phyloP scores from a whole-genome alignment of 495 filamentous ascomycete genomes.

The Lasiosphaeria miniovina region DNA sequence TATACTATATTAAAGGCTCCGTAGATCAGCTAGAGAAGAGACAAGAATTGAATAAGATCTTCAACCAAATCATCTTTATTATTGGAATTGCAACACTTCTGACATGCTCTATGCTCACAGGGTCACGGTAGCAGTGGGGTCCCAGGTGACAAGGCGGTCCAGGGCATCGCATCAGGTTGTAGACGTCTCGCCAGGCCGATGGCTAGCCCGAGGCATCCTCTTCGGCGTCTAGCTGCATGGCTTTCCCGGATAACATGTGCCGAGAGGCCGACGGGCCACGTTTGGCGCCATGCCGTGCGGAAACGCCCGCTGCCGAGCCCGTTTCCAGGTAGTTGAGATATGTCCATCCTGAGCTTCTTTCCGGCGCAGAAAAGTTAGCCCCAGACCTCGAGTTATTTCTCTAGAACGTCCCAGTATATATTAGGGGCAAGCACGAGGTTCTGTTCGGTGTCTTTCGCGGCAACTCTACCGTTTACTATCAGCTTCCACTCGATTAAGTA shows the following conservation, averaged over 20 bases:
- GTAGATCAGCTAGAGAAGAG: no score
- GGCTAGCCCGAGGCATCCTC: conserved; percentile 22
- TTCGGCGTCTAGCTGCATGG: conserved; percentile 26
- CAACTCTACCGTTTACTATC: conserved; percentile 20
- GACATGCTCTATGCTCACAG: conserved; percentile 30
- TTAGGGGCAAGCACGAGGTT: conserved; percentile 24
- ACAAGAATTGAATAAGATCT: no score
- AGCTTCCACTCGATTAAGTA: conserved; percentile 35
- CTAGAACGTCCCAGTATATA: conserved; percentile 16
- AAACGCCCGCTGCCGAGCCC: background rate
- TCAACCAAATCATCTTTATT: no score
- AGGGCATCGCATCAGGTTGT: conserved; percentile 29
- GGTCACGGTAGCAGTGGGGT: conserved; percentile 33
- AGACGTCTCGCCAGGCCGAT: conserved; percentile 30
- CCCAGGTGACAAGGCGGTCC: conserved; percentile 26
- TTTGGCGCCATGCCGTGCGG: conserved; percentile 3
- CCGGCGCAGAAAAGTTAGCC: conserved; percentile 20
- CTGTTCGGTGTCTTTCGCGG: conserved; percentile 26
- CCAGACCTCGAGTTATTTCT: conserved; percentile 17
- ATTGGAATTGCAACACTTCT: no score
- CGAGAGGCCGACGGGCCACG: conserved; percentile 13
- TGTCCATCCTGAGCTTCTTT: conserved; percentile 24
- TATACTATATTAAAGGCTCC: no score
- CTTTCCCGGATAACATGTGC: conserved; percentile 22
- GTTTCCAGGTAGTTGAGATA: conserved; percentile 23